phyloP scores from a whole-genome alignment of 768 basidiomycete genomes.

The Phylloporus rhodoxanthus region DNA sequence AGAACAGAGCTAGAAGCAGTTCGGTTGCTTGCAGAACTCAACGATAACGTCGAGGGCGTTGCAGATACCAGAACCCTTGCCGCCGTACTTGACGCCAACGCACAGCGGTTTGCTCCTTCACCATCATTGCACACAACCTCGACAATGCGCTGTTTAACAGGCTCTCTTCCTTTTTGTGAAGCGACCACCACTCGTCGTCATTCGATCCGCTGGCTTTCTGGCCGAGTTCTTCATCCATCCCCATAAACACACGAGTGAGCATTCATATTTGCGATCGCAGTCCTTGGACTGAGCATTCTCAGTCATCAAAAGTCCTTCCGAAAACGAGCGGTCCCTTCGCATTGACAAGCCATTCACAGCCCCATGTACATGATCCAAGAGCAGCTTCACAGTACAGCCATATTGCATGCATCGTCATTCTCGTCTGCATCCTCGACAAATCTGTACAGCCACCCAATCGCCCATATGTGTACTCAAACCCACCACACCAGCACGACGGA shows the following conservation, averaged over 20 bases:
- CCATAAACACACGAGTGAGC: slow-evolving; percentile 78
- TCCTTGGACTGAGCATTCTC: background rate
- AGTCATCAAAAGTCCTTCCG: slow-evolving; percentile 90
- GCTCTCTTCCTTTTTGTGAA: slow-evolving; percentile 67
- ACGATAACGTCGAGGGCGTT: slow-evolving; percentile 73
- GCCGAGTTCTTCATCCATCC: slow-evolving; percentile 87
- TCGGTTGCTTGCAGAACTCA: slow-evolving; percentile 73
- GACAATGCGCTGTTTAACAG: slow-evolving; percentile 46
- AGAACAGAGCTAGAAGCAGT: slow-evolving; percentile 77
- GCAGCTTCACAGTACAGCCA: no score
- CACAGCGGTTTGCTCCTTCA: slow-evolving; percentile 50
- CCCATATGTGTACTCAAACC: background rate
- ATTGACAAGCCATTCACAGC: slow-evolving; percentile 90
- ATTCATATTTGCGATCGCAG: background rate
- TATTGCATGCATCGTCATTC: slow-evolving; percentile 78
- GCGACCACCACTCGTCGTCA: slow-evolving; percentile 65
- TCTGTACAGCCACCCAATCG: slow-evolving; percentile 40
- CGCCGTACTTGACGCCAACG: slow-evolving; percentile 50
- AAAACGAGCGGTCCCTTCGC: slow-evolving; percentile 66
- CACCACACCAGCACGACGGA: slow-evolving; percentile 54
- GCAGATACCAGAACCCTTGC: slow-evolving; percentile 54
- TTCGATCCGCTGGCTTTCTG: slow-evolving; percentile 84
- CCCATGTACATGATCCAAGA: no score
- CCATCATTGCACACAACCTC: slow-evolving; percentile 85
- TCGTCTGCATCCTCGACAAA: slow-evolving; percentile 72